phyloP scores from a whole-genome alignment of 2,329 filamentous ascomycete species.

The Alternaria triticimaculans region DNA sequence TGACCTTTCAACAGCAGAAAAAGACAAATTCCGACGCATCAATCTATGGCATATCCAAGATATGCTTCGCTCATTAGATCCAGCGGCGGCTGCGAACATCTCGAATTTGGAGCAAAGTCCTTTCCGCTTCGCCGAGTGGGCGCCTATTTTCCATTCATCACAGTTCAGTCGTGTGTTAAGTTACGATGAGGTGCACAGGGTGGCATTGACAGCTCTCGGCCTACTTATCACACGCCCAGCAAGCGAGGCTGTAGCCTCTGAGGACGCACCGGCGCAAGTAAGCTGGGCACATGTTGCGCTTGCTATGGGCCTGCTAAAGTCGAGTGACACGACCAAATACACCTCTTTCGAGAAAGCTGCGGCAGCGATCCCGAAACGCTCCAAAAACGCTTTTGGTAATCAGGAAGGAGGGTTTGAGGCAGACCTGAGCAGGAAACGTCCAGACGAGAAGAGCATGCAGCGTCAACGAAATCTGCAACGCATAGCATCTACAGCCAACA shows the following conservation, averaged over 20 bases:
- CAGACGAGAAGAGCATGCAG: conserved; percentile 24
- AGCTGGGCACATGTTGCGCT: conserved; percentile 50
- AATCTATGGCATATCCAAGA: conserved; percentile 70
- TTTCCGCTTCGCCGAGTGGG: conserved; percentile 25
- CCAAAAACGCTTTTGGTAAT: conserved; percentile 8
- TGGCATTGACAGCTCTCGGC: conserved; percentile 62
- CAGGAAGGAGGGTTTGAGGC: conserved; percentile 3
- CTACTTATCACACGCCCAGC: conserved; percentile 32
- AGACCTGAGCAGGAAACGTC: conserved; percentile 12
- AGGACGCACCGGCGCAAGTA: conserved; percentile 29
- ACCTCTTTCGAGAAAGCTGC: conserved; percentile 35
- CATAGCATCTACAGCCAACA: conserved; percentile 56
- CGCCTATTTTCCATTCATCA: conserved; percentile 33
- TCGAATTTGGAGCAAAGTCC: conserved; percentile 30
- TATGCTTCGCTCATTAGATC: conserved; percentile 62
- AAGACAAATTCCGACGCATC: conserved; percentile 53
- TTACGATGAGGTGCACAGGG: conserved; percentile 66
- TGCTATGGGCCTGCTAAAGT: conserved; percentile 52
- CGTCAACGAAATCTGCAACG: conserved; percentile 62
- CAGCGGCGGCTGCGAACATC: conserved; percentile 33
- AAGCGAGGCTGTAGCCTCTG: conserved; percentile 1
- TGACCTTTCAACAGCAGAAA: conserved; percentile 24
- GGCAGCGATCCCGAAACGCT: conserved; percentile 10
- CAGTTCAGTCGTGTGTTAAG: conserved; percentile 60
- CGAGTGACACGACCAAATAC: conserved; percentile 58